phyloP scores from a whole-genome alignment of 176 grass and related monocot genomes.

The Tuctoria greenei region DNA sequence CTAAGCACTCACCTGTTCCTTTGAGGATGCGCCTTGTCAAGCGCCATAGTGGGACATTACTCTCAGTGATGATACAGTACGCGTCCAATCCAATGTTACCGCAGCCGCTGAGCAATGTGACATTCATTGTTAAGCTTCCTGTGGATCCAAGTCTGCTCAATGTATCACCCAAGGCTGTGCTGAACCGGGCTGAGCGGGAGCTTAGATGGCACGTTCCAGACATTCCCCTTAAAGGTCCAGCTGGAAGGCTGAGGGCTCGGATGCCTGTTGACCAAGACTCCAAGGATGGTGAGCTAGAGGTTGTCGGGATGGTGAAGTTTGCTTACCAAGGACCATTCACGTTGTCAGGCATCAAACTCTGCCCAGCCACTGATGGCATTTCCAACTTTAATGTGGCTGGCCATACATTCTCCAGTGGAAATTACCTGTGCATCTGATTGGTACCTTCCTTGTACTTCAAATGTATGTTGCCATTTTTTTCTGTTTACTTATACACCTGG shows the following conservation, averaged over 20 bases:
- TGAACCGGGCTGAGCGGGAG: slow-evolving; percentile 73
- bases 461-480: slow-evolving; percentile 19
- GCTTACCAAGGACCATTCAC: slow-evolving; percentile 70
- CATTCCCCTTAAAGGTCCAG: slow-evolving; percentile 72
- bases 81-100: slow-evolving; percentile 75
- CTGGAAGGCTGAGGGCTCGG: slow-evolving; percentile 61
- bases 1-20: slow-evolving; percentile 70
- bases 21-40: slow-evolving; percentile 86
- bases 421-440: slow-evolving; percentile 77
- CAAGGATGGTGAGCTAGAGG: slow-evolving; percentile 83
- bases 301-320: slow-evolving; percentile 85
- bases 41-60: slow-evolving; percentile 79
- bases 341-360: slow-evolving; percentile 78
- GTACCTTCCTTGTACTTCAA: slow-evolving; percentile 42
- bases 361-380: slow-evolving; percentile 65
- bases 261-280: slow-evolving; percentile 97
- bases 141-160: slow-evolving; percentile 81
- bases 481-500: slow-evolving; percentile 44
- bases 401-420: slow-evolving; percentile 85
- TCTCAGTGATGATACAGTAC: slow-evolving; percentile 94
- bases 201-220: slow-evolving; percentile 91
- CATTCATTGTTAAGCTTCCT: slow-evolving; percentile 82
- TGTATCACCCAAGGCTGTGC: slow-evolving; percentile 87
- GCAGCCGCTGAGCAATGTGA: slow-evolving; percentile 73
- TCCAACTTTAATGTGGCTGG: slow-evolving; percentile 74